Evolutionary conservation across 805 yeast genomes (phyloP), one percentile per base, ranked within the genome.

Genomic region (Candida wancherniae): DNA sequence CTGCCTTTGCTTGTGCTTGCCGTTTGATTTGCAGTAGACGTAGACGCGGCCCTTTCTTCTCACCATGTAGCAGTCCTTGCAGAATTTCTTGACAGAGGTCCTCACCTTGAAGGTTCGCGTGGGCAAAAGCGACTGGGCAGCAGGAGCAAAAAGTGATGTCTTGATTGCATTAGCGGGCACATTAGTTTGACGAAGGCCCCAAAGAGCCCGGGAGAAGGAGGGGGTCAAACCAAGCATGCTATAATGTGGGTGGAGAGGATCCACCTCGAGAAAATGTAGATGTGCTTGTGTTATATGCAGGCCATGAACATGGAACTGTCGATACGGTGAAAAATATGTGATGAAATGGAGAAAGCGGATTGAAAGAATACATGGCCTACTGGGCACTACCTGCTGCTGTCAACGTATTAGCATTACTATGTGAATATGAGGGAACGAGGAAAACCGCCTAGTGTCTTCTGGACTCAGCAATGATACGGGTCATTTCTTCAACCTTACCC

Each of bases 401-500:
- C 26, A 31, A 41, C 46, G 42, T 38, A 39, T 42, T 42, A 42
- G 44, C 47, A 42, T 42, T 42, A 39, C 39, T 34, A 36, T 42
- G 29, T 42, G 40, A 34, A 34, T 25, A 22, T 28, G 28, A 29
- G 19, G 29, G 24, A 23, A 14, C 15, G 16, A 27, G n/a, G 12
- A 21, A 13, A 15, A 10, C 26, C 45, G 46, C 50, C 71, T 80
- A 81, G 69, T 83, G 92, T 78, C 85, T 84, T 81, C 96, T 88
- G 58, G 96, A 77, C 73, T 88, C 95, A 68, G 95, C 84, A 71
- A 90, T 90, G 78, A 90, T 77, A 68, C 75, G 71, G 82, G 76
- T 85, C 88, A 94, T 84, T 75, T 88, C 96, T 76, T 92, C 99
- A 68, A 92, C 94, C 88, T 92, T 92, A 70, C 86, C 92, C 84